Evolutionary conservation across 75 land plant genomes (phyloP).

Genomic region (Pinus albicaulis): DNA sequence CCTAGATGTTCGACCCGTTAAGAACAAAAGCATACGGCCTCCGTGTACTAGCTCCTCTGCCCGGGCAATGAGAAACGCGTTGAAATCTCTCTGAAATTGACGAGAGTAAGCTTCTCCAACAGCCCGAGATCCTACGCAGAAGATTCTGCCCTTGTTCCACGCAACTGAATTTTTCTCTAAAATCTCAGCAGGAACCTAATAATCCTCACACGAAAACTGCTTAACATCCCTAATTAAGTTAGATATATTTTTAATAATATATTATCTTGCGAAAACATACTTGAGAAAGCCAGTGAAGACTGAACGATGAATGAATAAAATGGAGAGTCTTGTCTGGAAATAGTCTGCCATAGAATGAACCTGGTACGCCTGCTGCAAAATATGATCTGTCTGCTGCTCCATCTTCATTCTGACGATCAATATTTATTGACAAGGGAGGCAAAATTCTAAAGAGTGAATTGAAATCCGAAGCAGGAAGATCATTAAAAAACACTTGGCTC

Average conservation of each 20-base stretch:
- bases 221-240: too few relatives aligned
- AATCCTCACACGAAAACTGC: not conserved
- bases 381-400: slow-evolving; percentile 14
- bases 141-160: slow-evolving; percentile 23
- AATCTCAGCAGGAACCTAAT: not conserved
- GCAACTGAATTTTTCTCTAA: not conserved
- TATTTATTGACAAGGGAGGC: slow-evolving; percentile 37
- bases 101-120: slow-evolving; percentile 20
- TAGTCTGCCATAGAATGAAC: slow-evolving; percentile 37
- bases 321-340: slow-evolving; percentile 35
- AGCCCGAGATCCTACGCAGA: slow-evolving; percentile 6
- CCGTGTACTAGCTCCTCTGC: slow-evolving; percentile 21
- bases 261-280: not conserved
- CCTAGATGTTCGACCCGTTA: slow-evolving; percentile 19
- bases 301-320: slow-evolving; percentile 17
- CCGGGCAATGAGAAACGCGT: slow-evolving; percentile 18
- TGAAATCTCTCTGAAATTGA: slow-evolving; percentile 31
- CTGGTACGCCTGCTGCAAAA: slow-evolving; percentile 35
- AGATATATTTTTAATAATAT: not conserved
- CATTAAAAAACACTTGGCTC: slow-evolving; percentile 41
- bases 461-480: slow-evolving; percentile 47
- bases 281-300: slow-evolving; percentile 50
- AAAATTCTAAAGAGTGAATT: slow-evolving; percentile 50
- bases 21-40: slow-evolving; percentile 25
- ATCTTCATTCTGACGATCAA: slow-evolving; percentile 18